A percentile compares a stretch with the other conserved stretches of the same genome.
Evolutionary conservation across 192 early-diverging fungal species (phyloP).

Genomic region (Dispira parvispora): DNA sequence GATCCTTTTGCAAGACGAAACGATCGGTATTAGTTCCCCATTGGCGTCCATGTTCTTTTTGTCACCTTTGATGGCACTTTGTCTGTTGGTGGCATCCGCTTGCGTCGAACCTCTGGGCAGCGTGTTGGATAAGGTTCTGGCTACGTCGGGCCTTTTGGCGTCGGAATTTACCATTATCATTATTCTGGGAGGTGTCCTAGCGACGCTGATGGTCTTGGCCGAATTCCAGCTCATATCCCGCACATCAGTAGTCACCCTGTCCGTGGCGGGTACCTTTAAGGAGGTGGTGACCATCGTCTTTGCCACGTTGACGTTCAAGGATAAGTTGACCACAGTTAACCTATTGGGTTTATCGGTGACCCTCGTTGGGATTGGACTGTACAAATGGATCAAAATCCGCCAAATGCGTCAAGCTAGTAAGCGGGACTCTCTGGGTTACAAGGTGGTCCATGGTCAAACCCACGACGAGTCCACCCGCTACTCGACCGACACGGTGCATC

Average conservation of each 20-base stretch:
- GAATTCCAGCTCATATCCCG: constrained; percentile 72
- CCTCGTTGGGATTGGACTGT: constrained; percentile 63
- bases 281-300: constrained; percentile 71
- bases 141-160: constrained; percentile 12
- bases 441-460: not conserved
- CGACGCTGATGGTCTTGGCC: constrained; percentile 73
- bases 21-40: constrained; percentile 74
- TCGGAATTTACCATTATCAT: constrained; percentile 23
- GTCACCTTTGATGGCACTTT: constrained; percentile 57
- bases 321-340: constrained; percentile 58
- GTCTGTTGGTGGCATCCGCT: constrained; percentile 43
- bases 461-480: not conserved
- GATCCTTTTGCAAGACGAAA: constrained; percentile 53
- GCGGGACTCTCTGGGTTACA: not conserved
- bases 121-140: not conserved
- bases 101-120: constrained; percentile 39
- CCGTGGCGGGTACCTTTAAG: constrained; percentile 76
- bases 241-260: constrained; percentile 74
- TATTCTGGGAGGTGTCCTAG: constrained; percentile 62
- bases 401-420: constrained; percentile 16
- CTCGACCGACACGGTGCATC: too few relatives aligned
- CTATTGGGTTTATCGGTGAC: constrained; percentile 59
- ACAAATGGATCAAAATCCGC: constrained; percentile 51
- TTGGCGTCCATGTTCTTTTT: constrained; percentile 71
- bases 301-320: constrained; percentile 62